phyloP scores from a whole-genome alignment of 2,329 filamentous ascomycete genomes.

The Ascocoryne sarcoides region DNA sequence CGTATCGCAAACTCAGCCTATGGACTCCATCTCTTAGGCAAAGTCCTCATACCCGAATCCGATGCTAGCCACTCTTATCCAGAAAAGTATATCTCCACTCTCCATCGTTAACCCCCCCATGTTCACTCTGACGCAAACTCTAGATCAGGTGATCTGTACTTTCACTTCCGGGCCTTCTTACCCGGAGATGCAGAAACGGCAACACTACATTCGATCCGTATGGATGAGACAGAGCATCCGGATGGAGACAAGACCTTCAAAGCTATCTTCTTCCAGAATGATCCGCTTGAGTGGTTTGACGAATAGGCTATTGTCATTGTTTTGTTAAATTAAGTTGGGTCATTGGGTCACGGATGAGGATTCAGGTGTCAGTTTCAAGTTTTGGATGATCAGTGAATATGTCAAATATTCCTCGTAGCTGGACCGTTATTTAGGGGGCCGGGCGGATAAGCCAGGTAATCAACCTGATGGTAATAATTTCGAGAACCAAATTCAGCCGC shows the following conservation, averaged over 20 bases:
- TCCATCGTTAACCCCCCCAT: not conserved
- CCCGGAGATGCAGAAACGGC: constrained; percentile 32
- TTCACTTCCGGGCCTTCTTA: constrained; percentile 41
- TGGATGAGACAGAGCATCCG: constrained; percentile 35
- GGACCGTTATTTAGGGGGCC: no score
- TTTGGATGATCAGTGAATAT: no score
- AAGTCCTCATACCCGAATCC: constrained; percentile 36
- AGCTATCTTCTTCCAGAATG: constrained; percentile 39
- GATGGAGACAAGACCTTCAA: constrained; percentile 37
- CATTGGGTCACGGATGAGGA: no score
- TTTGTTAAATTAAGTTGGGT: no score
- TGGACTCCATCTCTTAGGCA: constrained; percentile 41
- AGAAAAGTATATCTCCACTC: constrained; percentile 4
- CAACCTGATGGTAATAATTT: no score
- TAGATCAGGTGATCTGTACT: constrained; percentile 31
- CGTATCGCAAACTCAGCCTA: constrained; percentile 39
- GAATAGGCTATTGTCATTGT: no score
- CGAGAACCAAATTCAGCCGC: no score
- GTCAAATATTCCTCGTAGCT: no score
- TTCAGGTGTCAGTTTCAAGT: no score
- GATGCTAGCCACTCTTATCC: constrained; percentile 7
- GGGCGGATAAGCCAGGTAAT: no score
- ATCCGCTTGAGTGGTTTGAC: constrained; percentile 46
- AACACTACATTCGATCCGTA: constrained; percentile 38
- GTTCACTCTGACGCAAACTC: not conserved